Base-by-base conservation (phyloP, 352 stramenopile genomes). In the Pythium rishiriense region DNA sequence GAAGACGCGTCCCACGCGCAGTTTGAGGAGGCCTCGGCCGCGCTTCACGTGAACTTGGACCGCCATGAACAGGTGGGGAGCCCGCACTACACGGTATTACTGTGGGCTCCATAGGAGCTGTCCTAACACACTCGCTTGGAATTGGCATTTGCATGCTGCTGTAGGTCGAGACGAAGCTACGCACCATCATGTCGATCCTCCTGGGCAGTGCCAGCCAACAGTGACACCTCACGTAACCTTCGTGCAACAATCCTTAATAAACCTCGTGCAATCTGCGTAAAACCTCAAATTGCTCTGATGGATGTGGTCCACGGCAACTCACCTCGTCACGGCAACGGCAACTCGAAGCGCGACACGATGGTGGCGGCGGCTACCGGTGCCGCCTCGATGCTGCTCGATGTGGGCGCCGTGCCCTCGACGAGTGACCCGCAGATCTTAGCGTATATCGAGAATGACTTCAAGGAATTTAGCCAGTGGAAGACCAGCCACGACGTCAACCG, bases 391-490 rank as follows among this genome's bases (percentile, higher is more conserved):
- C 62, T 68, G n/a, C 31, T 21, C 8, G 43, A 42, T 22, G 62
- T 68, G 5, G 24, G 49, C 6, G 37, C 50, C 29, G 52, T 63
- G 17, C 2, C 54, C 14, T 56, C 54, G 51, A 65, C 59, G 21
- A 65, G 45, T 22, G 78, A 91, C 51, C 64, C 59, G 3, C 82
- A 88, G 53, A n/a, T 87, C 8, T 64, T 52, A 33, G 57, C 51
- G 22, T 28, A 84, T 22, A 25, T 75, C 22, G 29, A 72, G 4
- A 28, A 29, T 1, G 15, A 41, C 4, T 83, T 78, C 29, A 37
- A 74, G n/a, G 69, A 75, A 52, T 90, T 86, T 47, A 55, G 75
- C 26, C 79, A 90, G 51, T 91, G 83, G 83, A 88, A 81, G 46
- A 37, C 24, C 25, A 69, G 61, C 5, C 28, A 57, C 10, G 72